Evolutionary conservation across 352 stramenopile species (phyloP).

Genomic region (Hyaloperonospora arabidopsidis): DNA sequence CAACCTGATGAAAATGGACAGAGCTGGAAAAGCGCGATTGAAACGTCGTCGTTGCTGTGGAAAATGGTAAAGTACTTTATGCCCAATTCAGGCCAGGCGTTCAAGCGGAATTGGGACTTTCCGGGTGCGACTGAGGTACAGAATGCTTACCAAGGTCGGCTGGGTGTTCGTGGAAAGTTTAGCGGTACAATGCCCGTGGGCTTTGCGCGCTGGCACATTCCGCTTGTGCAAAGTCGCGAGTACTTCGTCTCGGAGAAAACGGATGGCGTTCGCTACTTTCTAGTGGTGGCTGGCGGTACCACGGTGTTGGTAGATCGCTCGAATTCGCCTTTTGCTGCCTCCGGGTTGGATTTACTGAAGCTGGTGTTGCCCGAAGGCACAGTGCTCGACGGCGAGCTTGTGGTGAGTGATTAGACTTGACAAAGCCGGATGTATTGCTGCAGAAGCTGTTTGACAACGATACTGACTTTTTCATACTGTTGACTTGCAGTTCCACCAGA

Average conservation of each 20-base stretch:
- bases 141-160: conserved; percentile 65
- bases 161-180: conserved; percentile 78
- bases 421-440: neutral
- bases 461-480: conserved; percentile 13
- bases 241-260: conserved; percentile 90
- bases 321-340: conserved; percentile 69
- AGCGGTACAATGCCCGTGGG: conserved; percentile 87
- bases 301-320: conserved; percentile 71
- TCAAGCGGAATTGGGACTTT: conserved; percentile 74
- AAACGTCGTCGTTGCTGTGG: conserved; percentile 61
- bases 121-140: conserved; percentile 62
- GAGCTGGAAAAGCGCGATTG: conserved; percentile 62
- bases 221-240: conserved; percentile 68
- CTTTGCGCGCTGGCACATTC: conserved; percentile 86
- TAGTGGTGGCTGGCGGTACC: conserved; percentile 67
- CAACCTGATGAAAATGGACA: conserved; percentile 63
- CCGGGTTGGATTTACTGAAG: conserved; percentile 71
- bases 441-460: neutral
- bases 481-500: conserved; percentile 61
- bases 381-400: conserved; percentile 84
- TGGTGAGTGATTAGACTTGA: conserved; percentile 36
- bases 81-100: conserved; percentile 66
- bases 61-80: conserved; percentile 85
- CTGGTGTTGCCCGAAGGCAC: conserved; percentile 78
- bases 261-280: conserved; percentile 87